A percentile compares a stretch with the other conserved stretches of the same genome.
Conservation (phyloP, 352 stramenopile species). For the Pythium sukuiense region DNA sequence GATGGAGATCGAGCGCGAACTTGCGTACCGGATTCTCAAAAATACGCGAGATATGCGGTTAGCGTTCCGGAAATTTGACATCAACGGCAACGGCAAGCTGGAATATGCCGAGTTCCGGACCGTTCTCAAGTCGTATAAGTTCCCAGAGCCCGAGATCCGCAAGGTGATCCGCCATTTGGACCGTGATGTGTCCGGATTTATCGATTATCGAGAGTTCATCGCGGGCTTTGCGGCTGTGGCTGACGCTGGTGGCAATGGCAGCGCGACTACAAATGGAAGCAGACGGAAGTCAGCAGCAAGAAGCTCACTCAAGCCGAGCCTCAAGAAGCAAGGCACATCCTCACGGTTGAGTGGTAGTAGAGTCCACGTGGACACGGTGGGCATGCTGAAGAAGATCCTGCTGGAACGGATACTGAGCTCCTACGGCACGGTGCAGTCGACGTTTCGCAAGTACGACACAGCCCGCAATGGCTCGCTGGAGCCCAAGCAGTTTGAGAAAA, state of each 20-base stretch:
- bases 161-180: slow-evolving; percentile 76
- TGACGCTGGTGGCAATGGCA: slow-evolving; percentile 30
- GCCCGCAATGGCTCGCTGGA: slow-evolving; percentile 38
- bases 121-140: slow-evolving; percentile 59
- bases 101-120: slow-evolving; percentile 74
- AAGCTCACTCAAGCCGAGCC: slow-evolving; percentile 12
- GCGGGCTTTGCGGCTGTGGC: slow-evolving; percentile 37
- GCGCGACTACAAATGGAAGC: slow-evolving; percentile 24
- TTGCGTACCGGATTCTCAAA: slow-evolving; percentile 52
- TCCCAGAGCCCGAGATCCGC: slow-evolving; percentile 63
- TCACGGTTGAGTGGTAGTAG: neutral
- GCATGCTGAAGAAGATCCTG: slow-evolving; percentile 18
- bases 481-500: slow-evolving; percentile 44
- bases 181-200: slow-evolving; percentile 61
- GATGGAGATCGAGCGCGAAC: slow-evolving; percentile 63
- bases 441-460: slow-evolving; percentile 54
- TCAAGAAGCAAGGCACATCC: neutral
- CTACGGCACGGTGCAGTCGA: slow-evolving; percentile 49
- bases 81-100: slow-evolving; percentile 61
- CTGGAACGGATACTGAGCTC: slow-evolving; percentile 39
- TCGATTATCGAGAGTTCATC: slow-evolving; percentile 76
- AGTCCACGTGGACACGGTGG: neutral
- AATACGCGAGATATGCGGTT: slow-evolving; percentile 55
- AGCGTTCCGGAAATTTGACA: slow-evolving; percentile 68
- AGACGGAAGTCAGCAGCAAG: slow-evolving; percentile 8